These are phyloP conservation scores for Microcyclosporella mali DNA, from an alignment of 2,329 filamentous ascomycete genomes.

Conservation along the genomic window DNA sequence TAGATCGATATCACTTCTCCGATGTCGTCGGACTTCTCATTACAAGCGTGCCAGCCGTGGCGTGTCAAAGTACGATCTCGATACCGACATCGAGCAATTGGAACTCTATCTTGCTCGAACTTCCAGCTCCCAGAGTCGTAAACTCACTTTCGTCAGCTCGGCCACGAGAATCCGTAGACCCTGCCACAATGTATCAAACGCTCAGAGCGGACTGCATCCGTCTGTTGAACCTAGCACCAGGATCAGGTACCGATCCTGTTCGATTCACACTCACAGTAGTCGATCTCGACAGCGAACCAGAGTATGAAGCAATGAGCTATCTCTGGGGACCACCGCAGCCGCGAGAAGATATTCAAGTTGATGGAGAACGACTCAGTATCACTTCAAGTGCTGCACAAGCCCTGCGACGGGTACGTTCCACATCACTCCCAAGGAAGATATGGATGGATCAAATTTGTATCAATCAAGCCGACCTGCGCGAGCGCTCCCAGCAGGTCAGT, in stretches of 20 bases:
- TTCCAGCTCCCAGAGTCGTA: too few relatives aligned
- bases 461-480: slow-evolving; percentile 4
- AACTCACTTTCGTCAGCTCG: too few relatives aligned
- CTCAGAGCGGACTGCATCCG: not conserved
- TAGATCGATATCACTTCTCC: too few relatives aligned
- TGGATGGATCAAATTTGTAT: slow-evolving; percentile 5
- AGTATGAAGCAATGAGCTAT: not conserved
- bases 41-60: too few relatives aligned
- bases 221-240: not conserved
- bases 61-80: too few relatives aligned
- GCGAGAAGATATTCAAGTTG: not conserved
- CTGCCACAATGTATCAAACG: not conserved
- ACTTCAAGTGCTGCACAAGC: not conserved
- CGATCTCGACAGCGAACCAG: not conserved
- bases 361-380: not conserved
- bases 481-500: slow-evolving; percentile 2
- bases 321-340: not conserved
- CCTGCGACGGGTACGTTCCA: not conserved
- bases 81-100: too few relatives aligned
- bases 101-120: too few relatives aligned
- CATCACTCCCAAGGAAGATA: not conserved
- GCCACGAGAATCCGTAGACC: too few relatives aligned
- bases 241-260: not conserved
- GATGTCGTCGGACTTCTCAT: too few relatives aligned
- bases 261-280: not conserved